Evolutionary conservation across 73 alveolate genomes (phyloP).

Genomic region (Blepharisma stoltei): DNA sequence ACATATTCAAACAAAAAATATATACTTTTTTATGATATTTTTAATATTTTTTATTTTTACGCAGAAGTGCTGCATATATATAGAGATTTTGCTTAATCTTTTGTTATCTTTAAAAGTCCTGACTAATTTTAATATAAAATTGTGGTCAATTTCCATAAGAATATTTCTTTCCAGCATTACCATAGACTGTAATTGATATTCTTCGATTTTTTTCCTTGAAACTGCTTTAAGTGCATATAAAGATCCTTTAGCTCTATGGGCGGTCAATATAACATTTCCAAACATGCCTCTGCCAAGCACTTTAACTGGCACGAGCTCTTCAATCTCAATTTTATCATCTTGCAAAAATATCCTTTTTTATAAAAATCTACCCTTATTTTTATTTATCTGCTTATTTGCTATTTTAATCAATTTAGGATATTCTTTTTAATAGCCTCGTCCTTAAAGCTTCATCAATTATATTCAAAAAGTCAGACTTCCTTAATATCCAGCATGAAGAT

Average conservation of each 20-base stretch:
- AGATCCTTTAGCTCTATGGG: slow-evolving; percentile 39
- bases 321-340: slow-evolving; percentile 61
- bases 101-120: slow-evolving; percentile 50
- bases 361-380: too few species aligned
- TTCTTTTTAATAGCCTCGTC: slow-evolving; percentile 46
- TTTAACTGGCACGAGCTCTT: slow-evolving; percentile 59
- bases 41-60: too few species aligned
- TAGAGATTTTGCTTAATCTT: too few species aligned
- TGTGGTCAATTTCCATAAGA: slow-evolving; percentile 38
- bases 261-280: slow-evolving; percentile 61
- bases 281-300: slow-evolving; percentile 68
- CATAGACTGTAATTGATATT: slow-evolving; percentile 46
- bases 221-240: slow-evolving; percentile 68
- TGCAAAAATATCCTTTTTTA: slow-evolving; percentile 51
- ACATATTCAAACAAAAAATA: slow-evolving; percentile 71
- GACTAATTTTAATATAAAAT: slow-evolving; percentile 50
- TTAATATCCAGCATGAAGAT: slow-evolving; percentile 26
- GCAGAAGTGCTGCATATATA: too few species aligned
- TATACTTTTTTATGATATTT: too few species aligned
- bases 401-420: too few species aligned
- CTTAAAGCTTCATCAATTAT: slow-evolving; percentile 41
- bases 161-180: slow-evolving; percentile 47
- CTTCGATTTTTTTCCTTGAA: slow-evolving; percentile 39
- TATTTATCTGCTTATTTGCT: too few species aligned
- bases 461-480: slow-evolving; percentile 44